These are phyloP conservation scores for Litchi chinensis DNA, from an alignment of 345 rosid genomes.

Conservation along the genomic window DNA sequence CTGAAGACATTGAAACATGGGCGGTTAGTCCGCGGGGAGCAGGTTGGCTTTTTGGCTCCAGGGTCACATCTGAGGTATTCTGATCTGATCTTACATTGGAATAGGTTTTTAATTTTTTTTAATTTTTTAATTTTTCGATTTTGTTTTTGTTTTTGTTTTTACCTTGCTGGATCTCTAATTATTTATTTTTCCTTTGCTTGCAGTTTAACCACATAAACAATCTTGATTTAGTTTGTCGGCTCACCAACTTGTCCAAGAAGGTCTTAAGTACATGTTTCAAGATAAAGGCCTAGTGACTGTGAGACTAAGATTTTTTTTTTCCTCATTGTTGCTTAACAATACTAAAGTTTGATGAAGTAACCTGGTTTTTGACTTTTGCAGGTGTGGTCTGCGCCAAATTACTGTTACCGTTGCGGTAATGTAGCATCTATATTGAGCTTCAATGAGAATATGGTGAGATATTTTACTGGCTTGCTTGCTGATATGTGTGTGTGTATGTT, in stretches of 20 bases:
- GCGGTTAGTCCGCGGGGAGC: slow-evolving; percentile 99
- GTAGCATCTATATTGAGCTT: slow-evolving; percentile 99
- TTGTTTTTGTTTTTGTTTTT: no score
- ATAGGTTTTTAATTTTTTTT: background rate
- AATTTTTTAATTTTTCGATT: no score
- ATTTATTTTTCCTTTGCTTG: slow-evolving; percentile 26
- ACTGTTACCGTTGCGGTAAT: slow-evolving; percentile 99
- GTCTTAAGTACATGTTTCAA: slow-evolving; percentile 99
- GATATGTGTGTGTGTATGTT: background rate
- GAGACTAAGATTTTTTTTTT: slow-evolving; percentile 27
- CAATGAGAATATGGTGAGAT: slow-evolving; percentile 91
- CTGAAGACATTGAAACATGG: slow-evolving; percentile 99
- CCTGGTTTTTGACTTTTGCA: slow-evolving; percentile 36
- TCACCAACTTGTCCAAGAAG: slow-evolving; percentile 99
- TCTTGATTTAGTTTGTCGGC: slow-evolving; percentile 98
- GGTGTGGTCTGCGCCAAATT: slow-evolving; percentile 99
- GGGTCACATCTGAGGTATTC: slow-evolving; percentile 95
- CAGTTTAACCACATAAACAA: slow-evolving; percentile 95
- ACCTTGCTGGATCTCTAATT: slow-evolving; percentile 23
- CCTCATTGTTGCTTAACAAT: slow-evolving; percentile 3
- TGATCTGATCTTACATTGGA: background rate
- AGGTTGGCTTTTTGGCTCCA: slow-evolving; percentile 99
- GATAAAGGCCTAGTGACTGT: slow-evolving; percentile 99
- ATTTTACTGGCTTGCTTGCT: background rate
- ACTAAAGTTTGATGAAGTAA: slow-evolving; percentile 28